phyloP scores from a whole-genome alignment of 2,329 filamentous ascomycete genomes.

The Epichloe gansuensis region DNA sequence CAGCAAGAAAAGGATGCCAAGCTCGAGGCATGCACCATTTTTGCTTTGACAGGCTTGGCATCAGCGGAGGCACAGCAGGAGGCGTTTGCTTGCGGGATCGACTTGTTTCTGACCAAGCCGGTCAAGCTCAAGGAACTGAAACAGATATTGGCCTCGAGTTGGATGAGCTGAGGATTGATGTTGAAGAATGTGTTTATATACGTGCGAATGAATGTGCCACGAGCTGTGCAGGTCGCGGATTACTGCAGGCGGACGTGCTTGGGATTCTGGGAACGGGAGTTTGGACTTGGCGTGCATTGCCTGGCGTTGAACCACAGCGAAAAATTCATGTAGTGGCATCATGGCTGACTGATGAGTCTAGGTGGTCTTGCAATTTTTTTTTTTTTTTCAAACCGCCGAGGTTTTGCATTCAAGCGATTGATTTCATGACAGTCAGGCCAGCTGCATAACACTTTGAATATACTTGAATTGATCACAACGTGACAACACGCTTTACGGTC shows the following conservation, averaged over 20 bases:
- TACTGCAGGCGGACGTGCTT: no score
- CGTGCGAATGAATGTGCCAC: neutral
- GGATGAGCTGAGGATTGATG: neutral
- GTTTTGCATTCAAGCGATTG: no score
- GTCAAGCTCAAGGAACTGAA: constrained; percentile 26
- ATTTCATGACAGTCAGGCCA: no score
- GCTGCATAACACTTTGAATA: no score
- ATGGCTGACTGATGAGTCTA: no score
- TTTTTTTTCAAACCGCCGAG: neutral
- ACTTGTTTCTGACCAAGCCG: constrained; percentile 40
- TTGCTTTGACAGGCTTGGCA: constrained; percentile 38
- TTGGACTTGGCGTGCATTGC: neutral
- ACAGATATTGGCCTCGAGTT: neutral
- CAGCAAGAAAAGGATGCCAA: constrained; percentile 32
- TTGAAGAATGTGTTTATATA: neutral
- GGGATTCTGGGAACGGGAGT: no score
- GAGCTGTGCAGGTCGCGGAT: neutral
- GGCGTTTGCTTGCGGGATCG: constrained; percentile 36
- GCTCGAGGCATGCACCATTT: constrained; percentile 30
- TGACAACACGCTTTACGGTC: no score
- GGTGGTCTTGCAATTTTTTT: neutral
- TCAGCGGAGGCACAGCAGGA: constrained; percentile 35
- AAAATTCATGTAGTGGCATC: no score
- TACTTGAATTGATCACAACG: no score
- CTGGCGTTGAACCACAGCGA: no score